phyloP scores from a whole-genome alignment of 208 protist species.

The Leishmania arabica region DNA sequence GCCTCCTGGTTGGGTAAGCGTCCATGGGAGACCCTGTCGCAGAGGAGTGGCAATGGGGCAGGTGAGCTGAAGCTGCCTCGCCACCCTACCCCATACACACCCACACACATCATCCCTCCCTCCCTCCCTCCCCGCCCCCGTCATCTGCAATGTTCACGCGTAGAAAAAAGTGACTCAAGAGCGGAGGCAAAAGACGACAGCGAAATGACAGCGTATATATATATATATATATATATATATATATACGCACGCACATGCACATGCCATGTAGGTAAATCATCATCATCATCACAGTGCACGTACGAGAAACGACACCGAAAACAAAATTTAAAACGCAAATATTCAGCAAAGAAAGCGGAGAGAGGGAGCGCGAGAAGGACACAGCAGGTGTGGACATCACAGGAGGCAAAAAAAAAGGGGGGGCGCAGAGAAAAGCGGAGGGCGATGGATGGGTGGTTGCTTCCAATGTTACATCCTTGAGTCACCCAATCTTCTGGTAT shows the following conservation, averaged over 20 bases:
- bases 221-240: too few species aligned
- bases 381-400: background rate
- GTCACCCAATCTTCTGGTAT: background rate
- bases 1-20: background rate
- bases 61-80: background rate
- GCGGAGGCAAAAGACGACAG: background rate
- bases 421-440: background rate
- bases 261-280: too few species aligned
- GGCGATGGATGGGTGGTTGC: background rate
- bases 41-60: background rate
- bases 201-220: background rate
- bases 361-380: background rate
- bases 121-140: background rate
- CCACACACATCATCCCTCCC: background rate
- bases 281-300: background rate
- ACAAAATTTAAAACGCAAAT: too few species aligned
- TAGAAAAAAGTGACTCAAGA: background rate
- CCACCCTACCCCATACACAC: background rate
- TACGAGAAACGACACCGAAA: background rate
- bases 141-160: background rate
- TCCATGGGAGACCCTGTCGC: background rate
- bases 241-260: too few species aligned
- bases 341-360: too few species aligned
- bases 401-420: background rate
- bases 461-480: background rate